phyloP scores from a whole-genome alignment of 176 grass and related monocot species.

The Oryza australiensis region DNA sequence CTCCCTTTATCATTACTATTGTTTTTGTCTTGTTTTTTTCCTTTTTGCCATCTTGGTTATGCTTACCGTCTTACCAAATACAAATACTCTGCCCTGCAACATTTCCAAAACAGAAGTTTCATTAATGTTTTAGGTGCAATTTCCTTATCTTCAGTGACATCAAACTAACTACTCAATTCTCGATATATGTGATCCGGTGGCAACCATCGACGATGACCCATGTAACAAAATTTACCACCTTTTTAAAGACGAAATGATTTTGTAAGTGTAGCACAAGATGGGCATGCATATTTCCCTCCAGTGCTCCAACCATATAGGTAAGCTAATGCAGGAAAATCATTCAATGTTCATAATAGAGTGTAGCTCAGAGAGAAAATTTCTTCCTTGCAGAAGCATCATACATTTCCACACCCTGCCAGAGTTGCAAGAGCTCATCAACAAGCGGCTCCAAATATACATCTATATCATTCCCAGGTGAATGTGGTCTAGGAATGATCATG shows the following conservation, averaged over 20 bases:
- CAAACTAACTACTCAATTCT: neutral
- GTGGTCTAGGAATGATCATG: neutral
- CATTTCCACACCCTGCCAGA: neutral
- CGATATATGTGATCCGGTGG: neutral
- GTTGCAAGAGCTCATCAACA: neutral
- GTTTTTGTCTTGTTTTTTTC: neutral
- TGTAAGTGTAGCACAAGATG: neutral
- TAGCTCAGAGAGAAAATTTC: slow-evolving; percentile 17
- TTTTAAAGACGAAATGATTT: neutral
- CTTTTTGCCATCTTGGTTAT: neutral
- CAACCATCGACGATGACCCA: neutral
- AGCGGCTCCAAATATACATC: neutral
- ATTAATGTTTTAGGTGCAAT: neutral
- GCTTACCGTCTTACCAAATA: neutral
- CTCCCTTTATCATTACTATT: neutral
- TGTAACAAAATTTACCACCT: neutral
- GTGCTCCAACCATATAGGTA: slow-evolving; percentile 26
- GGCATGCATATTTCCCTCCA: too few relatives aligned
- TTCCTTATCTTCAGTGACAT: neutral
- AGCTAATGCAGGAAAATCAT: slow-evolving; percentile 35
- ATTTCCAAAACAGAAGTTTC: neutral
- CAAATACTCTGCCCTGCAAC: neutral
- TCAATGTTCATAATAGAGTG: slow-evolving; percentile 33
- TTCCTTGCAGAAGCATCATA: slow-evolving; percentile 30
- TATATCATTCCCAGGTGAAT: neutral